These are phyloP conservation scores for Solanum rostratum DNA, from an alignment of 257 asterid species.

Conservation along the genomic window DNA sequence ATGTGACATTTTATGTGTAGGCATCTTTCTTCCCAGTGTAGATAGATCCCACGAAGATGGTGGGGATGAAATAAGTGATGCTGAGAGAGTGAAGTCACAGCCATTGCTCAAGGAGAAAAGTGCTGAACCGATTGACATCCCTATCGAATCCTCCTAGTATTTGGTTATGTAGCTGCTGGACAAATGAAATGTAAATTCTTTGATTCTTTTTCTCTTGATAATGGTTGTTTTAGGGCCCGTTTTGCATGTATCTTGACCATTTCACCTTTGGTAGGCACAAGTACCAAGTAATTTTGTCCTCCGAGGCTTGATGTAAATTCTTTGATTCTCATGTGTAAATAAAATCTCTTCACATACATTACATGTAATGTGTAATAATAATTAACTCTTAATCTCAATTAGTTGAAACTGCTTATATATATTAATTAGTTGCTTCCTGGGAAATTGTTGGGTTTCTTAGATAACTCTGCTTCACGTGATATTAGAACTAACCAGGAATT, in stretches of 20 bases:
- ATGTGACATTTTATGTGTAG: conserved; percentile 18
- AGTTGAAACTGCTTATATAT: no score
- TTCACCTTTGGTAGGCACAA: not conserved
- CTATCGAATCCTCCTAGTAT: not conserved
- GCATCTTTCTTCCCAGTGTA: conserved; percentile 56
- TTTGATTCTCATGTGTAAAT: not conserved
- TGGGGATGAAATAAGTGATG: conserved; percentile 17
- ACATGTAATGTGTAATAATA: not conserved
- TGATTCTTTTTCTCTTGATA: not conserved
- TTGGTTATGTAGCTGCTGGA: not conserved
- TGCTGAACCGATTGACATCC: conserved; percentile 10
- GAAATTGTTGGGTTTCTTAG: no score
- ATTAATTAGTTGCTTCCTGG: no score
- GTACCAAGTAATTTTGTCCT: not conserved
- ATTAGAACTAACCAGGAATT: no score
- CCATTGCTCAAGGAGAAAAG: conserved; percentile 61
- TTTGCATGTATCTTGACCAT: not conserved
- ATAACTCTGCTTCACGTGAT: no score
- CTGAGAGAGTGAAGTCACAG: conserved; percentile 30
- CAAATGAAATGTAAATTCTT: not conserved
- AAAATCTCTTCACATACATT: not conserved
- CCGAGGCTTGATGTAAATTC: not conserved
- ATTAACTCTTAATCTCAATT: no score
- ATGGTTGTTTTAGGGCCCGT: not conserved
- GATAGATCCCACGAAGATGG: conserved; percentile 65